Evolutionary conservation across 371 early-diverging fungal genomes (phyloP).

Genomic region (Funneliformis caledonium): DNA sequence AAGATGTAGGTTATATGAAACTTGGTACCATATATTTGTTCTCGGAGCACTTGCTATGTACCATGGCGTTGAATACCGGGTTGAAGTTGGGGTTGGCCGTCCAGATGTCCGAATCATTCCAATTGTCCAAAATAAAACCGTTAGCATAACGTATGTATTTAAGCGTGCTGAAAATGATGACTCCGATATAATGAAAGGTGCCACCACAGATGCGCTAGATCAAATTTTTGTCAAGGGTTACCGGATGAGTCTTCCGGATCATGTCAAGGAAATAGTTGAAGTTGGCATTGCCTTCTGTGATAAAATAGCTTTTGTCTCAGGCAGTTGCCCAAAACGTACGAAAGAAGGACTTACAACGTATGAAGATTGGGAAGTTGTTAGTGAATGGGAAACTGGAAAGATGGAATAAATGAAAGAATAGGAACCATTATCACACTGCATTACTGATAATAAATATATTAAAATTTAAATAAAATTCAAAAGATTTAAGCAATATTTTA

Average conservation of each 20-base stretch:
- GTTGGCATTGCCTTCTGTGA: conserved; percentile 28
- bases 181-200: neutral
- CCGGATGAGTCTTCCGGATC: conserved; percentile 2
- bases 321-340: neutral
- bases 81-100: conserved; percentile 19
- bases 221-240: conserved; percentile 22
- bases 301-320: conserved; percentile 23
- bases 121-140: neutral
- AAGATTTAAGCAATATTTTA: too few species aligned
- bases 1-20: conserved; percentile 12
- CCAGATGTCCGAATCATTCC: conserved; percentile 18
- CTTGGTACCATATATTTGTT: conserved; percentile 23
- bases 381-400: too few species aligned
- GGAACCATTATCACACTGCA: too few species aligned
- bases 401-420: too few species aligned
- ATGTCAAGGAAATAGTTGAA: conserved; percentile 14
- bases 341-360: conserved; percentile 15
- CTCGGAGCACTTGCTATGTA: conserved; percentile 20
- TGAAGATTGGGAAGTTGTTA: neutral
- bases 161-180: conserved; percentile 10
- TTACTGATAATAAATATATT: too few species aligned
- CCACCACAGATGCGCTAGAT: neutral
- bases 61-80: neutral
- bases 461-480: too few species aligned
- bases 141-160: conserved; percentile 19